A percentile compares a stretch with the other conserved stretches of the same genome.
phyloP scores from a whole-genome alignment of 2,329 filamentous ascomycete genomes.

The Aureobasidium sp. region DNA sequence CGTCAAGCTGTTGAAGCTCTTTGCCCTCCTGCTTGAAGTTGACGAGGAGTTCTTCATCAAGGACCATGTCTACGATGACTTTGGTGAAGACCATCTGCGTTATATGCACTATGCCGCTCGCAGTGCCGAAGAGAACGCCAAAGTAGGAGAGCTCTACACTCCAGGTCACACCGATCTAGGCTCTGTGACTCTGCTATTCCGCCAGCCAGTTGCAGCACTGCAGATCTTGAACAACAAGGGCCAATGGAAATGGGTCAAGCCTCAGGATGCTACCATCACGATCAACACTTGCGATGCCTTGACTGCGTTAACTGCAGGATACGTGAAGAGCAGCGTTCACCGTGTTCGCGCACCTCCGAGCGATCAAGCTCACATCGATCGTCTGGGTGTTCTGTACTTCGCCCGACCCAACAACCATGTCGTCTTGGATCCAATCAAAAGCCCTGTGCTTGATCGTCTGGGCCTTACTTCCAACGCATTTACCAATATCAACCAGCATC shows the following conservation, averaged over 20 bases:
- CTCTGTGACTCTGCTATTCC: constrained; percentile 32
- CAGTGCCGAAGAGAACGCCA: constrained; percentile 24
- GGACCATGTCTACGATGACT: constrained; percentile 51
- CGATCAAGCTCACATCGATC: constrained; percentile 43
- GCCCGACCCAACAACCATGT: constrained; percentile 36
- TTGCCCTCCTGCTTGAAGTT: constrained; percentile 55
- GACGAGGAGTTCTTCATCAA: constrained; percentile 51
- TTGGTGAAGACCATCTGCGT: constrained; percentile 54
- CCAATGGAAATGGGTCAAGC: constrained; percentile 35
- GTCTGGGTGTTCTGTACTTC: constrained; percentile 47
- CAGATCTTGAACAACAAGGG: constrained; percentile 29
- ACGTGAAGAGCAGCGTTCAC: constrained; percentile 43
- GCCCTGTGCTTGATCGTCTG: constrained; percentile 30
- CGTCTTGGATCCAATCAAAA: constrained; percentile 32
- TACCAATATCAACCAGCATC: constrained; percentile 28
- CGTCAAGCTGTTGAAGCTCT: constrained; percentile 50
- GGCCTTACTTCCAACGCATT: constrained; percentile 28
- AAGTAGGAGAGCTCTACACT: constrained; percentile 24
- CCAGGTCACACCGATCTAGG: constrained; percentile 39
- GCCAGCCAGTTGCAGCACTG: constrained; percentile 32
- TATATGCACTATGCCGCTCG: constrained; percentile 53
- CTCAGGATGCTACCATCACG: constrained; percentile 35
- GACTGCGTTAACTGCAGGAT: constrained; percentile 33
- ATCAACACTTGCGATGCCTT: constrained; percentile 36
- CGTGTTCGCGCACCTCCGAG: constrained; percentile 42